A percentile compares a stretch with the other conserved stretches of the same genome.
Conservation (phyloP, 1,139 yeast species). For the Nakaseomyces delphensis region DNA sequence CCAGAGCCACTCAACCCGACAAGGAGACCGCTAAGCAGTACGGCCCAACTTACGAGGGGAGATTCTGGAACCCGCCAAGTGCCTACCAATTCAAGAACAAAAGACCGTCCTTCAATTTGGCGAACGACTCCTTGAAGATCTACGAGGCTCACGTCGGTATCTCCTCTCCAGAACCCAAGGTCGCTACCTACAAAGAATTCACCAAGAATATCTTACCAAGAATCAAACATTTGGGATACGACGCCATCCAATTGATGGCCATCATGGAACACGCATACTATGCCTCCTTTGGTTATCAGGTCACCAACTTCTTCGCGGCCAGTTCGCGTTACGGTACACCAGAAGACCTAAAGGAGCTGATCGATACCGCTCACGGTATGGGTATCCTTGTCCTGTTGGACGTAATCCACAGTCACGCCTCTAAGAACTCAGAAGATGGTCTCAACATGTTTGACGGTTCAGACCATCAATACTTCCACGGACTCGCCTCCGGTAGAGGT, state of each 20-base stretch:
- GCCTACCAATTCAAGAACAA: slow-evolving; percentile 53
- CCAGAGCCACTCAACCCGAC: slow-evolving; percentile 67
- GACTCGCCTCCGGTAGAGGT: slow-evolving; percentile 47
- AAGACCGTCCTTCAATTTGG: slow-evolving; percentile 44
- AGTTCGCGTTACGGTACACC: slow-evolving; percentile 92
- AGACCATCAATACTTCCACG: slow-evolving; percentile 87
- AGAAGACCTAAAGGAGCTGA: slow-evolving; percentile 80
- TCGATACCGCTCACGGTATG: slow-evolving; percentile 84
- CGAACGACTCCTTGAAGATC: slow-evolving; percentile 55
- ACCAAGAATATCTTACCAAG: slow-evolving; percentile 74
- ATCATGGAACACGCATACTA: slow-evolving; percentile 98
- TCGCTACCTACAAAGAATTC: slow-evolving; percentile 81
- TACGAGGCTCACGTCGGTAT: slow-evolving; percentile 97
- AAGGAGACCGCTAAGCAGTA: slow-evolving; percentile 39
- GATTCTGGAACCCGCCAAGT: slow-evolving; percentile 80
- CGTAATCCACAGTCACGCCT: slow-evolving; percentile 92
- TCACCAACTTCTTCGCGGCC: slow-evolving; percentile 83
- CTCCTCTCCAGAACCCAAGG: slow-evolving; percentile 77
- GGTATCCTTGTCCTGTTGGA: slow-evolving; percentile 84
- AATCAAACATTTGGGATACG: slow-evolving; percentile 76
- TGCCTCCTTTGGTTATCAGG: slow-evolving; percentile 94
- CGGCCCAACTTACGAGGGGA: slow-evolving; percentile 64
- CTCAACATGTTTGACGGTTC: slow-evolving; percentile 91
- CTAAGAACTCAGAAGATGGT: slow-evolving; percentile 91
- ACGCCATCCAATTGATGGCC: slow-evolving; percentile 93